phyloP scores from a whole-genome alignment of 2,329 filamentous ascomycete genomes.

The Plenodomus biglobosus region DNA sequence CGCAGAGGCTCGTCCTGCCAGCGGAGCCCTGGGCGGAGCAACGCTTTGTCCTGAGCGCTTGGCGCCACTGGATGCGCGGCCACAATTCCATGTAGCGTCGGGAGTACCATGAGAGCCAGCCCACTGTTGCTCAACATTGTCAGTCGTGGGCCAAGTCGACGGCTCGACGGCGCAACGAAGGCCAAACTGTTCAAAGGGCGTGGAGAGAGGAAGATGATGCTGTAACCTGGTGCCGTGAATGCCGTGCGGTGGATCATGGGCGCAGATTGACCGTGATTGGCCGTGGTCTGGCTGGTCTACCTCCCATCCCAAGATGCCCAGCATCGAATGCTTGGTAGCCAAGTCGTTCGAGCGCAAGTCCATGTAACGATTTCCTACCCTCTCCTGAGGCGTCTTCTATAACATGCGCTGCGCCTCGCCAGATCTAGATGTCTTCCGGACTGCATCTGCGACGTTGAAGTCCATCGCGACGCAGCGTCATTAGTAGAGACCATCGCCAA shows the following conservation, averaged over 20 bases:
- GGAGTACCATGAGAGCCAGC: background rate
- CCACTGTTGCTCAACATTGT: background rate
- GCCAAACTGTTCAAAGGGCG: background rate
- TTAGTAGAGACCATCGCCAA: constrained; percentile 25
- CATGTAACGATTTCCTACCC: constrained; percentile 39
- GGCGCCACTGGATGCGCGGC: background rate
- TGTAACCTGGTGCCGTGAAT: background rate
- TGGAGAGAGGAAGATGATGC: background rate
- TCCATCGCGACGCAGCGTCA: constrained; percentile 25
- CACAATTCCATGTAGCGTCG: background rate
- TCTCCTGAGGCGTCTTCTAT: constrained; percentile 40
- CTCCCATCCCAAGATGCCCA: background rate
- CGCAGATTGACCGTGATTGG: background rate
- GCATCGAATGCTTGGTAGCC: constrained; percentile 5
- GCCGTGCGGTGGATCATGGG: background rate
- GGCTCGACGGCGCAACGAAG: background rate
- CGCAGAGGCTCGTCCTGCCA: background rate
- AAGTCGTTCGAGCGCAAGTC: constrained; percentile 36
- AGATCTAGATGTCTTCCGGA: constrained; percentile 16
- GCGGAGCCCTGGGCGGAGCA: background rate
- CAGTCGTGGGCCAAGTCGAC: background rate
- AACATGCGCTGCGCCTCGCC: constrained; percentile 38
- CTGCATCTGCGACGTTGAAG: constrained; percentile 28
- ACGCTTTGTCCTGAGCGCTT: background rate
- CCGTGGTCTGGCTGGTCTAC: background rate